phyloP scores from a whole-genome alignment of 2,329 filamentous ascomycete species.

The Penicillium sp. region DNA sequence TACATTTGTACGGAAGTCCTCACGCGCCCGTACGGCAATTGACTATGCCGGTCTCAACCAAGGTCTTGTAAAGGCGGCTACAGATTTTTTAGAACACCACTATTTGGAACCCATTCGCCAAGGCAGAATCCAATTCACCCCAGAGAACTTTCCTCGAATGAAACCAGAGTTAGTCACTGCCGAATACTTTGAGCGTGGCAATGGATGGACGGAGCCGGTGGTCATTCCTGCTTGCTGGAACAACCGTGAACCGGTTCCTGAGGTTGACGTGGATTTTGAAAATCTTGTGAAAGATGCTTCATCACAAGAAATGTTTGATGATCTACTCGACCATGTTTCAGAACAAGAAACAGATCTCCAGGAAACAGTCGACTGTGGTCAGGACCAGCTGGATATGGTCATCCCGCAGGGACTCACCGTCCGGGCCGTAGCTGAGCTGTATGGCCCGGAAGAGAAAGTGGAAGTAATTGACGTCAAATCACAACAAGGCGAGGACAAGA shows the following conservation, averaged over 20 bases:
- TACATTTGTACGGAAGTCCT: constrained; percentile 66
- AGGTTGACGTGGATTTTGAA: constrained; percentile 25
- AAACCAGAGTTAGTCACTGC: constrained; percentile 61
- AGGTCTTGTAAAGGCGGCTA: constrained; percentile 63
- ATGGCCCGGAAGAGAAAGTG: constrained; percentile 60
- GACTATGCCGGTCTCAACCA: constrained; percentile 68
- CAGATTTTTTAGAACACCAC: constrained; percentile 64
- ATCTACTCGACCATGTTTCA: constrained; percentile 33
- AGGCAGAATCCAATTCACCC: constrained; percentile 59
- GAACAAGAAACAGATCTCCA: constrained; percentile 29
- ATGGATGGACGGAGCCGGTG: constrained; percentile 65
- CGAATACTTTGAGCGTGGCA: constrained; percentile 62
- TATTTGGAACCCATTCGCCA: constrained; percentile 67
- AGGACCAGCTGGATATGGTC: constrained; percentile 67
- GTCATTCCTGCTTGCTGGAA: constrained; percentile 64
- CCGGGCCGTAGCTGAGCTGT: constrained; percentile 61
- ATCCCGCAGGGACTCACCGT: constrained; percentile 64
- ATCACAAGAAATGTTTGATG: constrained; percentile 42
- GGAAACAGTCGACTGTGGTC: constrained; percentile 57
- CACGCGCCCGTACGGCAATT: constrained; percentile 62
- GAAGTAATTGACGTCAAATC: constrained; percentile 70
- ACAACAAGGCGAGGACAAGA: constrained; percentile 63
- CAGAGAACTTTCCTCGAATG: constrained; percentile 63
- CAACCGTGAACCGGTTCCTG: constrained; percentile 46
- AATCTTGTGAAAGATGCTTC: constrained; percentile 33